Evolutionary conservation across 192 early-diverging fungal species (phyloP).

Genomic region (Coemansia sp.): DNA sequence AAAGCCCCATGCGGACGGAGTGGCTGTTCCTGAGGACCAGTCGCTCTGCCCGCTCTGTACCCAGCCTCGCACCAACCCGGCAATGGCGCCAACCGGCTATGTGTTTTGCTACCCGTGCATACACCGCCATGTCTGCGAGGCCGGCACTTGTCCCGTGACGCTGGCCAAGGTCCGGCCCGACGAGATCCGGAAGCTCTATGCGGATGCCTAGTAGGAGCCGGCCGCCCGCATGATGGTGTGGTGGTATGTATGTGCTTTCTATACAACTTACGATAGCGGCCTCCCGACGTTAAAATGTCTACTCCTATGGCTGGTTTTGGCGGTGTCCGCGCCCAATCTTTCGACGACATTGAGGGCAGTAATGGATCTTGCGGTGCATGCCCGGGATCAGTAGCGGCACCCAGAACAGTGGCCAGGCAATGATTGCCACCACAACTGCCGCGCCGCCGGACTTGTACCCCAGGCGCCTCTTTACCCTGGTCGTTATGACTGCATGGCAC

Average conservation of each 20-base stretch:
- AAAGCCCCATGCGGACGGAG: slow-evolving; percentile 69
- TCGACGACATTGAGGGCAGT: slow-evolving; percentile 41
- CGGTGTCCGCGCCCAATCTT: slow-evolving; percentile 41
- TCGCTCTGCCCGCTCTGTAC: slow-evolving; percentile 78
- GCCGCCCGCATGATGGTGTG: no score
- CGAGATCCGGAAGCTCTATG: slow-evolving; percentile 45
- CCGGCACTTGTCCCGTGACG: slow-evolving; percentile 75
- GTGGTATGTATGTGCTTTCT: no score
- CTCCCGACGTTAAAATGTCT: no score
- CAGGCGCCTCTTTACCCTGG: slow-evolving; percentile 14
- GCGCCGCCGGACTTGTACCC: slow-evolving; percentile 37
- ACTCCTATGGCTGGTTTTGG: no score
- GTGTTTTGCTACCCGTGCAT: slow-evolving; percentile 93
- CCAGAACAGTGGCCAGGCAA: slow-evolving; percentile 50
- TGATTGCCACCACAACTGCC: slow-evolving; percentile 21
- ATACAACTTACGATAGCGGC: no score
- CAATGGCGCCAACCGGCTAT: slow-evolving; percentile 81
- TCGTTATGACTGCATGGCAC: slow-evolving; percentile 37
- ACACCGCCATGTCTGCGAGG: slow-evolving; percentile 64
- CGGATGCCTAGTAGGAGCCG: slow-evolving; percentile 27
- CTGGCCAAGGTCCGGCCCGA: slow-evolving; percentile 25
- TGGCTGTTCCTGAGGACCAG: slow-evolving; percentile 62
- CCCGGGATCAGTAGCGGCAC: slow-evolving; percentile 37
- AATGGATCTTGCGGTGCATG: slow-evolving; percentile 42
- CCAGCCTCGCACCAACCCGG: slow-evolving; percentile 70